Evolutionary conservation across 441 rosid species (phyloP).

Genomic region (Jatropha podagrica): DNA sequence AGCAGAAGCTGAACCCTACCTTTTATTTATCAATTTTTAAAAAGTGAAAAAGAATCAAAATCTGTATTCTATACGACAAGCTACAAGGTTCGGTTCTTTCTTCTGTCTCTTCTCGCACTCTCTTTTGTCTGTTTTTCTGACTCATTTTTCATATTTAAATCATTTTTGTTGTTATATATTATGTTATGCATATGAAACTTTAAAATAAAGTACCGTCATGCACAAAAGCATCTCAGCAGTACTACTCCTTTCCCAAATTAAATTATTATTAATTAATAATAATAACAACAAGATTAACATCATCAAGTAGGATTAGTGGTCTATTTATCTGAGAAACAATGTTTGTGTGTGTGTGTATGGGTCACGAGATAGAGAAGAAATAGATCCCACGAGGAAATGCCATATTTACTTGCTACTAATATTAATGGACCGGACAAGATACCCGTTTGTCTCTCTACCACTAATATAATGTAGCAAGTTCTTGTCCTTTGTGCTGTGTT

Average conservation of each 20-base stretch:
- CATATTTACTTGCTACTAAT: constrained; percentile 16
- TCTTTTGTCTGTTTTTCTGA: constrained; percentile 46
- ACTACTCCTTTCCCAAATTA: neutral
- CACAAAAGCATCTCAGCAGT: constrained; percentile 18
- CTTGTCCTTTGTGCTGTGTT: constrained; percentile 28
- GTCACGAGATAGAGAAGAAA: constrained; percentile 37
- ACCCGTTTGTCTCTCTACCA: constrained; percentile 34
- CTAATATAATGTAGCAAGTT: constrained; percentile 12
- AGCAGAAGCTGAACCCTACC: neutral
- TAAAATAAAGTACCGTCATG: constrained; percentile 11
- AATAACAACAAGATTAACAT: too few species aligned
- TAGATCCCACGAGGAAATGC: constrained; percentile 46
- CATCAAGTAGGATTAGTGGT: neutral
- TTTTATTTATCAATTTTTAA: constrained; percentile 11
- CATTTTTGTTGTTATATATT: neutral
- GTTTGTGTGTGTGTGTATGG: neutral
- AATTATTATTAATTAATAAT: too few species aligned
- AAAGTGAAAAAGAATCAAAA: constrained; percentile 37
- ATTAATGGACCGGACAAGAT: constrained; percentile 41
- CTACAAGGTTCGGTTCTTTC: constrained; percentile 44
- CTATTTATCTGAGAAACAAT: neutral
- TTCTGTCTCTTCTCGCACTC: constrained; percentile 49
- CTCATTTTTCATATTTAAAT: constrained; percentile 6
- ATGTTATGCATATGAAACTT: neutral
- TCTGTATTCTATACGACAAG: constrained; percentile 37